Base-by-base conservation (phyloP, 2,329 filamentous ascomycete genomes). In the Diplocarpon mali region DNA sequence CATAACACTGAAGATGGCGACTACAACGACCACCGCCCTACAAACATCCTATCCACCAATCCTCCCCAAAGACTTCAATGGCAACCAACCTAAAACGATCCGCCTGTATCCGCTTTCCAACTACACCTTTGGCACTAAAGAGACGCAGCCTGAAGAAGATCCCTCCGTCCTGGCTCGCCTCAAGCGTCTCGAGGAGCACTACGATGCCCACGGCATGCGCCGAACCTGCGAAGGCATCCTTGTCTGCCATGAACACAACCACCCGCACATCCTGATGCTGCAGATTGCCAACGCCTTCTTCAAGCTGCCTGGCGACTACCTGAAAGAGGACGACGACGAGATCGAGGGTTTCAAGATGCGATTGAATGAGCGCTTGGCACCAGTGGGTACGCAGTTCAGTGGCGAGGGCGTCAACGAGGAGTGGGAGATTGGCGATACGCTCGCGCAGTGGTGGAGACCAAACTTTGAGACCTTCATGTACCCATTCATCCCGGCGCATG, bases 391-490 rank as follows among this genome's bases (percentile, higher is more conserved):
- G 39, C 79, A 82, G 52, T 81, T 83, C 57, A 73, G 85, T 20
- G 85, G 87, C 49, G 85, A 93, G 64, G 85, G 85, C 40, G 85
- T 92, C 57, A 89, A 90, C 63, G 85, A 85, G 53, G 87, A 95
- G 61, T 98, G 92, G 92, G 76, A 93, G 64, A 80, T 98, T 56
- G 87, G 85, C 57, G 92, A 96, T 64, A 95, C 89, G 39, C 73
- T 98, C 45, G 90, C 92, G 43, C 89, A 95, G 68, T 98, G 92
- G 92, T 98, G 90, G 88, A 76, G 92, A 46, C 92, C 92, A 43
- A 98, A 96, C 70, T 95, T 96, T 63, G 92, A 98, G 72, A 96
- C 92, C 2, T 96, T 96, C 72, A 95, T 98, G 88, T 98, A 98
- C 64, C 92, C 92, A 0, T 98, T 95, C 66, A 83, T 96, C 46